These are phyloP conservation scores for Kodamaea sp. DNA, from an alignment of 1,139 yeast species.

Conservation along the genomic window DNA sequence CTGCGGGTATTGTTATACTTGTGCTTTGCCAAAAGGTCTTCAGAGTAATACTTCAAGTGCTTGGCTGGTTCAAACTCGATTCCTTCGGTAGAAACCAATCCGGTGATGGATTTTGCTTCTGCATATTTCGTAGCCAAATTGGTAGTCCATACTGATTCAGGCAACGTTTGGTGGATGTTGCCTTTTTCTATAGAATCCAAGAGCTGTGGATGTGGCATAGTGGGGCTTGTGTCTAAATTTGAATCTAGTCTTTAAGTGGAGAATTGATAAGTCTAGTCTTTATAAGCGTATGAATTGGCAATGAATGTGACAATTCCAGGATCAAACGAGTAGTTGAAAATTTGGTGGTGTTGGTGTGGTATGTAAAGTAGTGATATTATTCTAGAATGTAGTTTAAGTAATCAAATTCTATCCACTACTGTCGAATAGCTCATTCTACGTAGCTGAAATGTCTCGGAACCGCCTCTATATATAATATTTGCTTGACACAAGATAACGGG, in stretches of 20 bases:
- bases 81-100: slow-evolving; percentile 8
- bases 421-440: too few species aligned
- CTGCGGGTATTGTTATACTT: slow-evolving; percentile 38
- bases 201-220: slow-evolving; percentile 11
- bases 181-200: slow-evolving; percentile 19
- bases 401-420: too few species aligned
- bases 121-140: slow-evolving; percentile 14
- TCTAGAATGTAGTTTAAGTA: too few species aligned
- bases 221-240: background rate
- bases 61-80: slow-evolving; percentile 41
- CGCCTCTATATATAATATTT: background rate
- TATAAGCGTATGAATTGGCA: background rate
- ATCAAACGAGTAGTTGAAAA: background rate
- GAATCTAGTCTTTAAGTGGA: too few species aligned
- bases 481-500: background rate
- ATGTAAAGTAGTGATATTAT: too few species aligned
- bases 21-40: slow-evolving; percentile 26
- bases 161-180: slow-evolving; percentile 21
- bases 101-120: slow-evolving; percentile 11
- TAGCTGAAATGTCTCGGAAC: too few species aligned
- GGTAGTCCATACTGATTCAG: slow-evolving; percentile 18
- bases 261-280: too few species aligned
- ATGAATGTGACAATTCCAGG: background rate
- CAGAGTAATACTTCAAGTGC: slow-evolving; percentile 42
- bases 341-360: background rate